Base-by-base conservation (phyloP, 2,329 filamentous ascomycete species). In the Trichoderma lentiforme region DNA sequence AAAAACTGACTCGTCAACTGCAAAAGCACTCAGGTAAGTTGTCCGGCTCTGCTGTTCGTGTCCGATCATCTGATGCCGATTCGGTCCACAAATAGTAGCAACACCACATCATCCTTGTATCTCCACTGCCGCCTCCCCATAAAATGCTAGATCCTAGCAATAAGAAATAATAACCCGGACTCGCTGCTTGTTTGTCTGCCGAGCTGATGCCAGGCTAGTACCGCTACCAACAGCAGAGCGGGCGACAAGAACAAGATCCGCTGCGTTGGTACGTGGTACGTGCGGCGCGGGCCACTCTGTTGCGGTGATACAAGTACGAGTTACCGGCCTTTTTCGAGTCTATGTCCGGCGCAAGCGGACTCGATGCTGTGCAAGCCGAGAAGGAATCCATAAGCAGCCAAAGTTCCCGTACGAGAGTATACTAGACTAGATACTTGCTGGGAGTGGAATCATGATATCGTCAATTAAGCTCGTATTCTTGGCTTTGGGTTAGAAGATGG, bases 21-120 rank as follows among this genome's bases (percentile, higher is more conserved):
- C 39, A 34, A 34, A 21, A 12, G 5, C 43, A 24, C 57, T 53
- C 57, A 62, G 66, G 66, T 58, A 61, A 60, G 60, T 57, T 28
- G 39, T 53, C 57, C 66, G 28, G 66, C 21, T 62, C 66, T 70
- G 57, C 47, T 61, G 66, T 53, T 70, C 66, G 57, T 70, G 66
- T 70, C 66, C 66, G 66, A 70, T 70, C 66, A 70, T 70, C 66
- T 70, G 66, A 70, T 70, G 57, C 39, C 66, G 66, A 62, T 70
- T 34, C 58, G 56, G 57, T 70, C 66, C 57, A 61, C 66, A 70
- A 51, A 61, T 70, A 62, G 39, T 51, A 51, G 56, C 56, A 61
- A 21, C 62, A 53, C 28, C 30, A 15, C 39, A 70, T 36, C 66
- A 18, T 18, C 57, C 66, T 70, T 39, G 26, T 43, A 7, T 60